Base-by-base conservation (phyloP, 2,329 filamentous ascomycete species). In the Colletotrichum somersetense region DNA sequence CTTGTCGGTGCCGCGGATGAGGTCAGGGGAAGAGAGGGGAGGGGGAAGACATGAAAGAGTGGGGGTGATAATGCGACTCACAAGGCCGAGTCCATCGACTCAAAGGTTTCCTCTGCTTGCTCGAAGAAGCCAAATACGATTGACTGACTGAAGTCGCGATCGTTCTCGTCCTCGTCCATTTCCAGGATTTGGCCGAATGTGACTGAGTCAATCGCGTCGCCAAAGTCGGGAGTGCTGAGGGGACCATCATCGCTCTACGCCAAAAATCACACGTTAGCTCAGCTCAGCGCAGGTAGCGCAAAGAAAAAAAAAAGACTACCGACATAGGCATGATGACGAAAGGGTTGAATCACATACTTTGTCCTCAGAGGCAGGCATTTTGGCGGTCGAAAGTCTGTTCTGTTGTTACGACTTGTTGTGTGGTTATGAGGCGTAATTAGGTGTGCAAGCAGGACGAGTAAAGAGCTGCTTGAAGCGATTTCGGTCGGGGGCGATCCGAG, bases 131-230 rank as follows among this genome's bases (percentile, higher is more conserved):
- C 94, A 79, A 91, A 92, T 61, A 98, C 95, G 75, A 99, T 95
- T 73, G 92, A 92, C 77, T 87, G 89, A 84, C 93, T 97, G 86
- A 98, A 98, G 61, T 97, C 94, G 77, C 91, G 89, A 75, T 96
- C 93, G 14, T 91, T 89, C 76, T 93, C 92, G 75, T 93, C 93
- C 75, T 98, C 96, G 81, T 99, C 96, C 96, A 99, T 98, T 83
- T 98, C 96, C 74, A 98, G 89, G 80, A 99, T 98, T 86, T 98
- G 96, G 77, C 92, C 91, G 78, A 99, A 99, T 68, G 95, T 97
- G 67, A 83, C 81, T 73, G 86, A 84, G 81, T 98, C 96, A 82
- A 99, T 91, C 79, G 88, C 87, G 75, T 96, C 93, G 72, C 90
- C 91, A 75, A 94, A 89, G 72, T 72, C 40, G 79, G 78, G 30